Conservation (phyloP, 1,139 yeast genomes). For the Meyerozyma carpophila region DNA sequence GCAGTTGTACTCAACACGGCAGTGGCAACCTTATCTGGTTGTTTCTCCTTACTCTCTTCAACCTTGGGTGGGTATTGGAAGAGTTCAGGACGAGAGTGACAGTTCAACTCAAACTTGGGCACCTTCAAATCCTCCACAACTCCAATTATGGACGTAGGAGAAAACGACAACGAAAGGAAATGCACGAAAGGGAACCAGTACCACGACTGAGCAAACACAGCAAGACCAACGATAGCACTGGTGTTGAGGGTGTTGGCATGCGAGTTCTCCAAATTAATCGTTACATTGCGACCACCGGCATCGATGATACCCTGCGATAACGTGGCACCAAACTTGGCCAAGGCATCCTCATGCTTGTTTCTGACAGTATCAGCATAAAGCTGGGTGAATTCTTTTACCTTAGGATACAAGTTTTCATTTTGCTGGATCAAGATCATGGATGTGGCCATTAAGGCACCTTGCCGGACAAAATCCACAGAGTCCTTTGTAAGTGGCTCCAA, state of each 20-base stretch:
- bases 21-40: slow-evolving; percentile 84
- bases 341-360: slow-evolving; percentile 91
- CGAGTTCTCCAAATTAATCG: slow-evolving; percentile 83
- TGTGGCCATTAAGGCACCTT: slow-evolving; percentile 91
- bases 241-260: slow-evolving; percentile 88
- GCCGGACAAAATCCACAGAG: slow-evolving; percentile 95
- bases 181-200: slow-evolving; percentile 98
- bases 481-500: slow-evolving; percentile 91
- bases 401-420: slow-evolving; percentile 78
- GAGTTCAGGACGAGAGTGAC: slow-evolving; percentile 73
- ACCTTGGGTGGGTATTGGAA: slow-evolving; percentile 90
- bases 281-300: slow-evolving; percentile 98
- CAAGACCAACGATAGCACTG: slow-evolving; percentile 87
- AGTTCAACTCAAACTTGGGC: slow-evolving; percentile 77
- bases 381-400: slow-evolving; percentile 72
- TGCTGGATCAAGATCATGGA: slow-evolving; percentile 93
- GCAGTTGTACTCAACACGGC: slow-evolving; percentile 94
- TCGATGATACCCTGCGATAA: slow-evolving; percentile 96
- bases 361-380: slow-evolving; percentile 69
- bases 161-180: slow-evolving; percentile 83
- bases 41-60: slow-evolving; percentile 75
- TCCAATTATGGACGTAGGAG: slow-evolving; percentile 89
- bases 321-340: slow-evolving; percentile 97
- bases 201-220: slow-evolving; percentile 92
- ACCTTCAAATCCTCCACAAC: slow-evolving; percentile 80